Evolutionary conservation across 768 basidiomycete genomes (phyloP).

Genomic region (Auriscalpium vulgare): DNA sequence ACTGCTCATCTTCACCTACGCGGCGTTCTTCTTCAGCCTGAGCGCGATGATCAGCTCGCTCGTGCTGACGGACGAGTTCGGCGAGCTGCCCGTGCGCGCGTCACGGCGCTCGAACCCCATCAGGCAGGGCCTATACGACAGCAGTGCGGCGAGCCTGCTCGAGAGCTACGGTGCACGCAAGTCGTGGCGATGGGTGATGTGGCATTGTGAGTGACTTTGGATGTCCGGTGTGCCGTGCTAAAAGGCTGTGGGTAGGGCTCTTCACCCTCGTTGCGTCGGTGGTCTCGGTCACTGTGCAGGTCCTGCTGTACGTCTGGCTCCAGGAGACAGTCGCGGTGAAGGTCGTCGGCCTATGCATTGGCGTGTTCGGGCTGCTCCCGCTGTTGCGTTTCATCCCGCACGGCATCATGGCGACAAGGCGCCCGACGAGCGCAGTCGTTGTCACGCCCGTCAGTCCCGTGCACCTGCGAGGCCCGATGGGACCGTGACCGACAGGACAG

Average conservation of each 20-base stretch:
- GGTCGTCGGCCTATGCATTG: neutral
- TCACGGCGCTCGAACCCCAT: neutral
- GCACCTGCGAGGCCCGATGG: too few species aligned
- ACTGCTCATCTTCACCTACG: conserved; percentile 11
- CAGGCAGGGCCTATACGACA: neutral
- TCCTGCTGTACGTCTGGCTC: conserved; percentile 10
- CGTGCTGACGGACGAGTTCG: conserved; percentile 9
- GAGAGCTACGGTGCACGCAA: neutral
- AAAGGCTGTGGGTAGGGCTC: neutral
- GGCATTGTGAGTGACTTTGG: conserved; percentile 4
- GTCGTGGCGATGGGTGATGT: conserved; percentile 5
- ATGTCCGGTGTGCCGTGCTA: neutral
- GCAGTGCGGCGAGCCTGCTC: neutral
- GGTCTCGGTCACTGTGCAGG: conserved; percentile 5
- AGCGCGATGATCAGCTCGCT: conserved; percentile 12
- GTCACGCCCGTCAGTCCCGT: too few species aligned
- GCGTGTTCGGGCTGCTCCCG: conserved; percentile 7
- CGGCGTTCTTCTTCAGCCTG: conserved; percentile 11
- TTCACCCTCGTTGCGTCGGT: conserved; percentile 5
- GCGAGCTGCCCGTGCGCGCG: conserved; percentile 4
- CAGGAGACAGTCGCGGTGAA: neutral
- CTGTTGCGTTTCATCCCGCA: conserved; percentile 7
- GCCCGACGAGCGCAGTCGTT: too few species aligned
- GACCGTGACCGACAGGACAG: too few species aligned
- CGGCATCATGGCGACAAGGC: too few species aligned